Percentiles rank a stretch among this genome's conserved stretches.
Evolutionary conservation across 768 basidiomycete species (phyloP).

Genomic region (Auriculariales sp.): DNA sequence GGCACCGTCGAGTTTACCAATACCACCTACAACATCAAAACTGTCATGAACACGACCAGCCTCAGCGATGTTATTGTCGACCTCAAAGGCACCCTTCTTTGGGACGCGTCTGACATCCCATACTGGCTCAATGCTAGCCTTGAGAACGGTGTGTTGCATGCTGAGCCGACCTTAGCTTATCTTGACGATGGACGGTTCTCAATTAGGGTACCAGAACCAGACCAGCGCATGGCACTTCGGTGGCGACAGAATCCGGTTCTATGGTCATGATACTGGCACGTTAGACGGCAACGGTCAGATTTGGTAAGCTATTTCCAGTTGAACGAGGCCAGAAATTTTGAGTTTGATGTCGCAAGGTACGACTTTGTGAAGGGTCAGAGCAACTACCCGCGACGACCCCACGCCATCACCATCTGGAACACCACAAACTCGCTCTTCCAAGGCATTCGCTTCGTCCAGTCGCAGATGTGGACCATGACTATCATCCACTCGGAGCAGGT

Average conservation of each 20-base stretch:
- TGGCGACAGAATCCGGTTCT: slow-evolving; percentile 17
- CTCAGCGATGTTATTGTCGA: slow-evolving; percentile 19
- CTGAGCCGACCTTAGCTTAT: slow-evolving; percentile 24
- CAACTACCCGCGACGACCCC: slow-evolving; percentile 25
- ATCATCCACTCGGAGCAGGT: slow-evolving; percentile 21
- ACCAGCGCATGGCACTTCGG: slow-evolving; percentile 23
- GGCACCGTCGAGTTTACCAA: slow-evolving; percentile 17
- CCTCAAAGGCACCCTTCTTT: slow-evolving; percentile 21
- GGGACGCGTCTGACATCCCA: slow-evolving; percentile 12
- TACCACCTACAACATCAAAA: slow-evolving; percentile 21
- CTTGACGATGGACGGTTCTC: slow-evolving; percentile 18
- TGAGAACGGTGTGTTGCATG: slow-evolving; percentile 14
- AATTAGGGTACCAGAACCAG: slow-evolving; percentile 23
- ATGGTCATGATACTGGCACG: slow-evolving; percentile 21
- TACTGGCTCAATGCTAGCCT: not conserved
- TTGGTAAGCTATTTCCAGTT: too few species aligned
- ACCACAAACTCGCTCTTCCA: slow-evolving; percentile 21
- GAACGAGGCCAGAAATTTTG: too few species aligned
- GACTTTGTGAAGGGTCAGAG: slow-evolving; percentile 22
- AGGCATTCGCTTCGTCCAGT: slow-evolving; percentile 25
- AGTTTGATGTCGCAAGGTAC: too few species aligned
- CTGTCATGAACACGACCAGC: slow-evolving; percentile 19
- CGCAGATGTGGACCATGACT: slow-evolving; percentile 22
- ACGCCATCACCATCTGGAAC: slow-evolving; percentile 23
- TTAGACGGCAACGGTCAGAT: slow-evolving; percentile 28